Evolutionary conservation across 208 protist genomes (phyloP), one percentile per base, ranked within the genome.

Genomic region (Crithidia bombi): DNA sequence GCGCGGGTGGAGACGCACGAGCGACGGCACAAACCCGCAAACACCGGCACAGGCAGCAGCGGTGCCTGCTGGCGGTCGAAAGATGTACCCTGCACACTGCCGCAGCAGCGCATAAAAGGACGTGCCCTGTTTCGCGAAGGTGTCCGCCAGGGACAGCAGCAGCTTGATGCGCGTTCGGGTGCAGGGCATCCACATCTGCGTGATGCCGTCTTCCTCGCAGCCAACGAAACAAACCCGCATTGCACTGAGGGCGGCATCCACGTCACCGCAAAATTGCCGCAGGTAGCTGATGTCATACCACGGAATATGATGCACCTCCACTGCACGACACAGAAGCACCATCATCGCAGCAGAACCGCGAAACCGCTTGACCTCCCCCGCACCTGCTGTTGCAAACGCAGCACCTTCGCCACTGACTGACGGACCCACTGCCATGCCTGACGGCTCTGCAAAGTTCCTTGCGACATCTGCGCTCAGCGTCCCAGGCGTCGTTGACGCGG

Each of bases 331-430:
- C 30, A 95, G 75, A 33, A 95, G 63, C 52, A 81, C 74, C 47
- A 89, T 86, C 90, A 95, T 95, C 0, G 90, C 90, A 7, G 80
- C 85, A 3, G 90, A 95, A 17, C 90, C 90, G 25, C 90, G 85
- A 14, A 95, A 33, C 30, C 89, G 47, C n/a, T 41, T 58, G 23
- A 50, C 21, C 14, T 33, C 47, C 2, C 47, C 0, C 30, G 55
- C 38, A 6, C 38, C 38, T 17, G 38, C 10, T 23, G 46, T 1
- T 1, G 43, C 9, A 35, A 3, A 5, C 15, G 10, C 21, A 43
- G 19, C 19, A 1, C 28, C 28, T 32, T 9, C 50, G 36, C 3
- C 28, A 21, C 50, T 33, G 9, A 4, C 12, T 12, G 32, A 17
- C n/a, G 2, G 35, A 35, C 32, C 28, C n/a, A 19, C 23, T 5